Conservation (phyloP, 495 filamentous ascomycete species). For the Aspergillus affinis region DNA sequence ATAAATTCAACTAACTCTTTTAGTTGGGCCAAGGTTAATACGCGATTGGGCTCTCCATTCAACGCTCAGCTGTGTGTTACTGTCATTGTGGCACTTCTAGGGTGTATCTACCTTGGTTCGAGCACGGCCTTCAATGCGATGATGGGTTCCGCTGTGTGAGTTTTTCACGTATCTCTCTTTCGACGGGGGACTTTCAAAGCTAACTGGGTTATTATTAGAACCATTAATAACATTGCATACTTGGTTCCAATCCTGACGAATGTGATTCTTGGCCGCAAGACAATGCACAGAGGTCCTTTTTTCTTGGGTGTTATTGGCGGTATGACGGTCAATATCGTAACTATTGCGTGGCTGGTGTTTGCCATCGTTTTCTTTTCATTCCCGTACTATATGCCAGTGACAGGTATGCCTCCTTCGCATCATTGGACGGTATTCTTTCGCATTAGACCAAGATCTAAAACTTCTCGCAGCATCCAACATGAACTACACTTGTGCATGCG, state of each 20-base stretch:
- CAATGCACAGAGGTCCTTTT: conserved; percentile 38
- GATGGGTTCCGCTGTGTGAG: conserved; percentile 56
- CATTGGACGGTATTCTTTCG: neutral
- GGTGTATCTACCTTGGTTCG: conserved; percentile 67
- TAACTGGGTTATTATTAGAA: conserved; percentile 20
- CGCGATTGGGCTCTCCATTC: conserved; percentile 39
- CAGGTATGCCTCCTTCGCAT: conserved; percentile 18
- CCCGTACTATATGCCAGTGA: conserved; percentile 57
- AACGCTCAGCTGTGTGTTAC: conserved; percentile 62
- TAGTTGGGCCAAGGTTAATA: conserved; percentile 32
- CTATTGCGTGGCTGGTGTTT: conserved; percentile 36
- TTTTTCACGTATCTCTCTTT: neutral
- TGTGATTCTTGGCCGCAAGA: conserved; percentile 31
- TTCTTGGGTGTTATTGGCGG: conserved; percentile 26
- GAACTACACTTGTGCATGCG: conserved; percentile 69
- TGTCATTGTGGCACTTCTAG: conserved; percentile 59
- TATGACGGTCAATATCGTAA: conserved; percentile 37
- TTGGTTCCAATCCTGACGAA: conserved; percentile 38
- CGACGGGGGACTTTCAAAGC: neutral
- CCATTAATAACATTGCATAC: conserved; percentile 39
- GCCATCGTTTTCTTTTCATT: conserved; percentile 71
- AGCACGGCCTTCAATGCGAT: conserved; percentile 70
- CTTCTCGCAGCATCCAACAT: conserved; percentile 49
- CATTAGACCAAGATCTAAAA: neutral
- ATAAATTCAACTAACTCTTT: conserved; percentile 2